Evolutionary conservation across 805 yeast species (phyloP).

Genomic region (Priceomyces haplophilus): DNA sequence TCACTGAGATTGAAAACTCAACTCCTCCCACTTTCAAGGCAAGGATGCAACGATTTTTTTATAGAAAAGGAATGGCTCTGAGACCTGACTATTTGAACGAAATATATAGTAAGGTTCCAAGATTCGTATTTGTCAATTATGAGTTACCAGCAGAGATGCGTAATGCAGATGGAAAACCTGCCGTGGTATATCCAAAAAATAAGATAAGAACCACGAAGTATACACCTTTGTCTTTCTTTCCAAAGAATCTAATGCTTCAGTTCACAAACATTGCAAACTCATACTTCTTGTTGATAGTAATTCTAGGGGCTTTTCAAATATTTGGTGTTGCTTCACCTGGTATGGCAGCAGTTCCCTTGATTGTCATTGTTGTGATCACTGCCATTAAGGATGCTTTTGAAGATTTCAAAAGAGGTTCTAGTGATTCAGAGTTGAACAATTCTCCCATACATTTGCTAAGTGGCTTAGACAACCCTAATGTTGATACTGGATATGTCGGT

Average conservation of each 20-base stretch:
- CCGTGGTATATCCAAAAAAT: constrained; percentile 46
- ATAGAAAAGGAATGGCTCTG: constrained; percentile 20
- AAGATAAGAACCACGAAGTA: constrained; percentile 63
- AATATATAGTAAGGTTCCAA: constrained; percentile 35
- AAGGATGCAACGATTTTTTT: constrained; percentile 17
- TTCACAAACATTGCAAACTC: constrained; percentile 58
- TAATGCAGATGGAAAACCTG: constrained; percentile 33
- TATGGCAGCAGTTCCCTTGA: constrained; percentile 74
- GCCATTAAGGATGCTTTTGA: constrained; percentile 77
- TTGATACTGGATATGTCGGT: constrained; percentile 50
- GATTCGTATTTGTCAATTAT: constrained; percentile 49
- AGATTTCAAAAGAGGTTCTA: constrained; percentile 62
- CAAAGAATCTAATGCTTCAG: constrained; percentile 53
- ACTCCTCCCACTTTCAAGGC: constrained; percentile 22
- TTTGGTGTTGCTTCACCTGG: constrained; percentile 76
- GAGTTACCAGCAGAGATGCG: constrained; percentile 44
- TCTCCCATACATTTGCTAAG: constrained; percentile 55
- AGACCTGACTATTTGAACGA: constrained; percentile 36
- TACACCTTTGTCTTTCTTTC: constrained; percentile 55
- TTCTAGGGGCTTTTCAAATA: constrained; percentile 58
- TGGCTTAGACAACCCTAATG: constrained; percentile 58
- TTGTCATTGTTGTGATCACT: constrained; percentile 72
- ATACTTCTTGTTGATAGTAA: constrained; percentile 54
- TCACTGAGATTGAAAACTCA: constrained; percentile 14
- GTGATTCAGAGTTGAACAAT: constrained; percentile 68